Percentiles rank a stretch among this genome's conserved stretches.
phyloP scores from a whole-genome alignment of 192 early-diverging fungal genomes.

The Coemansia sp. region DNA sequence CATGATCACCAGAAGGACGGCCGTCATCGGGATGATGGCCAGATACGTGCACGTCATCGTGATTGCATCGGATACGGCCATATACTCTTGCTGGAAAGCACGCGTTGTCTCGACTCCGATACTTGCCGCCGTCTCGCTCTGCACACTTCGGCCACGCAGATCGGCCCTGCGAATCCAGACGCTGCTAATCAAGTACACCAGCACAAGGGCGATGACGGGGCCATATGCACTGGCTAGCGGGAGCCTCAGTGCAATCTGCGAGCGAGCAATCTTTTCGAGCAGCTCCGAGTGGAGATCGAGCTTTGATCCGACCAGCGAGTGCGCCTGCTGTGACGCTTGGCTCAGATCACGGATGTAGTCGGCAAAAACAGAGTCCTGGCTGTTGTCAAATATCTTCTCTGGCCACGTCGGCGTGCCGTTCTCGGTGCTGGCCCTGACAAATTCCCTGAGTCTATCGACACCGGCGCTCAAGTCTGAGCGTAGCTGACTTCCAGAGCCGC shows the following conservation, averaged over 20 bases:
- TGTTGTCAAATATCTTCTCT: conserved; percentile 28
- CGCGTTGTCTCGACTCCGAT: not conserved
- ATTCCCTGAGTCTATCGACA: conserved; percentile 27
- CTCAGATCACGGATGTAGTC: conserved; percentile 28
- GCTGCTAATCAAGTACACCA: conserved; percentile 7
- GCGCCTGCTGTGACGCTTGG: conserved; percentile 23
- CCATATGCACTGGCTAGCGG: conserved; percentile 32
- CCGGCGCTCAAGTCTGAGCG: conserved; percentile 18
- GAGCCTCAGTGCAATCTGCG: conserved; percentile 12
- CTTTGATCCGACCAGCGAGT: conserved; percentile 20
- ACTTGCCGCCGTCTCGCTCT: not conserved
- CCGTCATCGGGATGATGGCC: conserved; percentile 25
- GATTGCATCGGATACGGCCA: conserved; percentile 8
- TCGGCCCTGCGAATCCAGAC: conserved; percentile 16
- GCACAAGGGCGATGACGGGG: conserved; percentile 13
- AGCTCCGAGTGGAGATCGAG: conserved; percentile 27
- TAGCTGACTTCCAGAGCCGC: conserved; percentile 27
- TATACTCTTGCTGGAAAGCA: conserved; percentile 9
- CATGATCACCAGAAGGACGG: conserved; percentile 26
- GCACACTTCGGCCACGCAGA: conserved; percentile 7
- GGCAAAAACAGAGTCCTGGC: conserved; percentile 17
- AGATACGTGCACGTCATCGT: conserved; percentile 13
- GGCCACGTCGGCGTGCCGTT: conserved; percentile 33
- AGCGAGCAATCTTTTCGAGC: conserved; percentile 16
- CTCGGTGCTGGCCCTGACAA: conserved; percentile 5